These are phyloP conservation scores for Populus deltoides DNA, from an alignment of 345 rosid genomes.

Conservation along the genomic window DNA sequence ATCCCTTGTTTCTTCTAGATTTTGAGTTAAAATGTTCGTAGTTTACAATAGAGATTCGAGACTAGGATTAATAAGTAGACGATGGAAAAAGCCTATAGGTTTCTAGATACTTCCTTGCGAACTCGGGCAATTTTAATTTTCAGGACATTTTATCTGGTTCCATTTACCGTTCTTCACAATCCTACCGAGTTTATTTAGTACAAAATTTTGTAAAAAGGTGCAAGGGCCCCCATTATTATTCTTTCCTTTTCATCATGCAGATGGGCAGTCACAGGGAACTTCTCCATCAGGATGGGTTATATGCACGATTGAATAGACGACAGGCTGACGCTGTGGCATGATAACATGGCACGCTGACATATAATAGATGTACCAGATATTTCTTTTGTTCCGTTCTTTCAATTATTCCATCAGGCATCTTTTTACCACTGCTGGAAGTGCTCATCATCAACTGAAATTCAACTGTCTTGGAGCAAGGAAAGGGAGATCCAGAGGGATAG, in stretches of 20 bases:
- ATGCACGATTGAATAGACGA: conserved; percentile 74
- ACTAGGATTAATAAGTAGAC: no score
- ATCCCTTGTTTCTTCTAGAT: no score
- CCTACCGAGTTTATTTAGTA: neutral
- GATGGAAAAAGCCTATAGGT: no score
- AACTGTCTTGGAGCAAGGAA: neutral
- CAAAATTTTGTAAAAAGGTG: neutral
- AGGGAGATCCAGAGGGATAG: neutral
- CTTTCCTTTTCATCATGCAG: conserved; percentile 32
- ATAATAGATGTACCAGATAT: neutral
- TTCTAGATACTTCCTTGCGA: no score
- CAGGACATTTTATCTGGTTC: no score
- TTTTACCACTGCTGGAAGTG: neutral
- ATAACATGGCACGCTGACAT: conserved; percentile 14
- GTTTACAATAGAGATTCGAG: no score
- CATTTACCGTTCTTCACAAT: neutral
- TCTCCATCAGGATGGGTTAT: conserved; percentile 64
- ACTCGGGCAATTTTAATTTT: no score
- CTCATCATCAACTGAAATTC: neutral
- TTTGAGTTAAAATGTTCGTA: no score
- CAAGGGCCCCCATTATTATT: neutral
- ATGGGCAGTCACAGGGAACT: conserved; percentile 83
- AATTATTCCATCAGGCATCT: neutral
- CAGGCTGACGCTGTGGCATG: conserved; percentile 84
- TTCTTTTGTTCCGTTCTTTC: neutral